These are phyloP conservation scores for Schizosaccharomyces osmophilus DNA, from an alignment of 805 yeast genomes.

Conservation along the genomic window DNA sequence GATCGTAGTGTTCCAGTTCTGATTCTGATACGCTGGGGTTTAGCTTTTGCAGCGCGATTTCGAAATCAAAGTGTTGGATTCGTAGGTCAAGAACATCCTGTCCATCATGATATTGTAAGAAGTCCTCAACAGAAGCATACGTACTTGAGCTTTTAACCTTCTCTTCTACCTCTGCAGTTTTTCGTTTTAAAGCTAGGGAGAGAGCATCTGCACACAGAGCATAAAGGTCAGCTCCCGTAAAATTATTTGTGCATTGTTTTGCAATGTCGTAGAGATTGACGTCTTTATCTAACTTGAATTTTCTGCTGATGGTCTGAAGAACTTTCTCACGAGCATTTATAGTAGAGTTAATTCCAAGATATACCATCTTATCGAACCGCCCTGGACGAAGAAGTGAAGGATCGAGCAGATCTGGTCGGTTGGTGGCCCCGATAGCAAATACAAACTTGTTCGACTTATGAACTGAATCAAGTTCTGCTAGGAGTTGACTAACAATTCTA, in stretches of 20 bases:
- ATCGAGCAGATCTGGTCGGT: constrained; percentile 82
- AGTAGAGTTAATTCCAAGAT: constrained; percentile 79
- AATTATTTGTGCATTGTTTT: constrained; percentile 56
- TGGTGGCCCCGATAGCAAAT: constrained; percentile 96
- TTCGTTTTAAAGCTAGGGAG: constrained; percentile 86
- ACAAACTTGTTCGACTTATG: constrained; percentile 61
- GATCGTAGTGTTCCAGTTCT: constrained; percentile 58
- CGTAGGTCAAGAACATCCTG: constrained; percentile 39
- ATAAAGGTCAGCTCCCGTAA: constrained; percentile 93
- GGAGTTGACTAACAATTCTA: constrained; percentile 78
- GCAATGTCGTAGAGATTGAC: constrained; percentile 41
- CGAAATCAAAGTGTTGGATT: constrained; percentile 51
- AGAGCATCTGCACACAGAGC: constrained; percentile 89
- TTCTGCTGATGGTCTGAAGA: constrained; percentile 67
- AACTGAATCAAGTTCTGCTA: constrained; percentile 92
- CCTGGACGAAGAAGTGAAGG: constrained; percentile 57
- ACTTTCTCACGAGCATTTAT: constrained; percentile 71
- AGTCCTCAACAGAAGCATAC: constrained; percentile 45
- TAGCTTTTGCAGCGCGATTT: constrained; percentile 45
- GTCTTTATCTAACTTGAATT: constrained; percentile 29
- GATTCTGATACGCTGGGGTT: constrained; percentile 72
- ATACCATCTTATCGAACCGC: constrained; percentile 87
- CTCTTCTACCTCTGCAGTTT: constrained; percentile 49
- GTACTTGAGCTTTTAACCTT: constrained; percentile 34
- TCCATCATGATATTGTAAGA: constrained; percentile 69